Conservation (phyloP, 176 grass and related monocot genomes). For the Musa schizocarpa region DNA sequence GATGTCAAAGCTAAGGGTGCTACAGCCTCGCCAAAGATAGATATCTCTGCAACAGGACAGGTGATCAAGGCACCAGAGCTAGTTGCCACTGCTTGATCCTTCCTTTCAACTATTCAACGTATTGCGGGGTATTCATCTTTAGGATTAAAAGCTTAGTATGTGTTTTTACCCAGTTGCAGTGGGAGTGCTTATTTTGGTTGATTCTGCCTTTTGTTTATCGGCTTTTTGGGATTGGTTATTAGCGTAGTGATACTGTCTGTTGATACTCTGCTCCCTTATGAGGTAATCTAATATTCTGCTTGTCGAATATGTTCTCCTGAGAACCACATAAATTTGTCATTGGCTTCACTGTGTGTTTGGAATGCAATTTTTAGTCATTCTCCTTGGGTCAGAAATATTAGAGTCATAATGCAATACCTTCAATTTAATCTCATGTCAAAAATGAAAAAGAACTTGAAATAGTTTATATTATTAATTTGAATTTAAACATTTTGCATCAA, state of each 20-base stretch:
- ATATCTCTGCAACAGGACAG: neutral
- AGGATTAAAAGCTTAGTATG: neutral
- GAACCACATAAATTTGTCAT: neutral
- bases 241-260: neutral
- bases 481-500: too few relatives aligned
- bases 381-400: too few relatives aligned
- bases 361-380: too few relatives aligned
- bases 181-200: neutral
- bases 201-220: neutral
- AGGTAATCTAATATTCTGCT: neutral
- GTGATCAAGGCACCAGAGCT: neutral
- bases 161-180: neutral
- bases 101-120: neutral
- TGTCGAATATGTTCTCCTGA: neutral
- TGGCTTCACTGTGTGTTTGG: neutral
- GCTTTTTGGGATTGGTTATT: neutral
- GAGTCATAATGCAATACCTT: too few relatives aligned
- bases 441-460: too few relatives aligned
- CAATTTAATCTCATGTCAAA: too few relatives aligned
- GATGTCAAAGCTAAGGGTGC: neutral
- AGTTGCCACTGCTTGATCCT: conserved; percentile 1
- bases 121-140: neutral
- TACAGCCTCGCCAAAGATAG: neutral
- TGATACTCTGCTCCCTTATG: neutral
- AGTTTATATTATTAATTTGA: too few relatives aligned